Base-by-base conservation (phyloP, 2,329 filamentous ascomycete species). In the Calonectria pseudoreteaudii region DNA sequence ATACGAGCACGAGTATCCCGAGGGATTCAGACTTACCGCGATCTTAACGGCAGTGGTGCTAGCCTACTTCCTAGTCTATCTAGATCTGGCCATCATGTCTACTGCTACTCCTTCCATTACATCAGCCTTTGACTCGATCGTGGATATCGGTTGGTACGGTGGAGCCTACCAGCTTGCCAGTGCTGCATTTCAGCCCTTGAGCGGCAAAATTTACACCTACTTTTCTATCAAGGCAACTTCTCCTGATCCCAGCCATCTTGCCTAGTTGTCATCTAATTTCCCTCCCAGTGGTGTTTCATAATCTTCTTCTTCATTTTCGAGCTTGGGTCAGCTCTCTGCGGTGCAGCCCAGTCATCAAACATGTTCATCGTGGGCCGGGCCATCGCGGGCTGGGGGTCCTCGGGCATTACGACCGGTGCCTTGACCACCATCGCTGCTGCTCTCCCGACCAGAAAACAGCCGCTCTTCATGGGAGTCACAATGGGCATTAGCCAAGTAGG, bases 91-190 rank as follows among this genome's bases (percentile, higher is more conserved):
- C 26, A 53, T 53, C 26, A 53, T 53, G 50, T 53, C 50, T 20
- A 53, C 50, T 1, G 50, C 50, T 10, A 53, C 50, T 31, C 50
- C 50, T 31, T 53, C 50, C 26, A 53, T 53, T 8, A 53, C 50
- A 7, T 30, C 50, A 9, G 50, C 50, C 26, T 53, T 53, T 30
- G 50, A 31, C 28, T 53, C 50, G 2, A 31, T 31, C 30, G 50
- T 53, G 14, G 88, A 91, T 75, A 85, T 90, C 9, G 88, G 88
- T 26, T 91, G 89, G 89, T 90, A 90, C 74, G 86, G 84, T 2
- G 86, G 86, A 53, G 86, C 86, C 26, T 89, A 88, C 76, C 84
- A 86, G 38, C 82, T 90, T 50, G 80, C 85, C 28, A 87, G 81
- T 26, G 52, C 50, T 11, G 10, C 52, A 11, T n/a, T 58, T 30